A percentile compares a stretch with the other conserved stretches of the same genome.
phyloP scores from a whole-genome alignment of 2,329 filamentous ascomycete species.

The Microcyclospora pomicola region DNA sequence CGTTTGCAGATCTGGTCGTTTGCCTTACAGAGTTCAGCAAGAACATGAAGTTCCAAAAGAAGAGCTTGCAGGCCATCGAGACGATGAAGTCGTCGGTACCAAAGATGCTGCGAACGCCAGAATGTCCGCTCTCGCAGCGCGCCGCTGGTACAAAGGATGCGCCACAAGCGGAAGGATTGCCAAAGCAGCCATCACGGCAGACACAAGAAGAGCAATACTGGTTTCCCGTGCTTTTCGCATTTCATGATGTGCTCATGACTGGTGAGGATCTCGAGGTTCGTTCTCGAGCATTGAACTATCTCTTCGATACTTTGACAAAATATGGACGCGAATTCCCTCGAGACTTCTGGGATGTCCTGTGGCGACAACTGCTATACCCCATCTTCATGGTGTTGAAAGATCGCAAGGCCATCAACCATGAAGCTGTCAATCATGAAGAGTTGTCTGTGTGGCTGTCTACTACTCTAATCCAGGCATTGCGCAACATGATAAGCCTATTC shows the following conservation, averaged over 20 bases:
- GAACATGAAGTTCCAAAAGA: constrained; percentile 97
- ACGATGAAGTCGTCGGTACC: constrained; percentile 85
- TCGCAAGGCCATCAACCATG: constrained; percentile 78
- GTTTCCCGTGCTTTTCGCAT: constrained; percentile 96
- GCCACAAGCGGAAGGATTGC: constrained; percentile 36
- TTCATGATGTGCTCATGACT: constrained; percentile 98
- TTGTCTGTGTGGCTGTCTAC: constrained; percentile 97
- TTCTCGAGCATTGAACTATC: constrained; percentile 77
- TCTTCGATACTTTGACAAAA: constrained; percentile 82
- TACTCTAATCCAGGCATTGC: constrained; percentile 95
- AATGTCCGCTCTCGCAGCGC: constrained; percentile 74
- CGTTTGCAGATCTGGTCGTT: constrained; percentile 90
- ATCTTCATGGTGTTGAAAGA: constrained; percentile 98
- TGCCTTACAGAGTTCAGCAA: constrained; percentile 98
- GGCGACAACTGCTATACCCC: constrained; percentile 90
- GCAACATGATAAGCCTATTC: constrained; percentile 97
- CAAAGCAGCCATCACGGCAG: constrained; percentile 57
- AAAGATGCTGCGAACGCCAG: constrained; percentile 87
- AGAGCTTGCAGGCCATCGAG: constrained; percentile 91
- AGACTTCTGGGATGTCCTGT: constrained; percentile 97
- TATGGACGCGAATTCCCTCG: constrained; percentile 84
- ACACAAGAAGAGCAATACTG: constrained; percentile 95
- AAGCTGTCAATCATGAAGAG: constrained; percentile 90
- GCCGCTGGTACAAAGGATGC: constrained; percentile 32
- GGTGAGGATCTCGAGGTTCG: constrained; percentile 95